Percentiles rank a stretch among this genome's conserved stretches.
Conservation (phyloP, 805 yeast species). For the Wickerhamomyces kurtzmanii region DNA sequence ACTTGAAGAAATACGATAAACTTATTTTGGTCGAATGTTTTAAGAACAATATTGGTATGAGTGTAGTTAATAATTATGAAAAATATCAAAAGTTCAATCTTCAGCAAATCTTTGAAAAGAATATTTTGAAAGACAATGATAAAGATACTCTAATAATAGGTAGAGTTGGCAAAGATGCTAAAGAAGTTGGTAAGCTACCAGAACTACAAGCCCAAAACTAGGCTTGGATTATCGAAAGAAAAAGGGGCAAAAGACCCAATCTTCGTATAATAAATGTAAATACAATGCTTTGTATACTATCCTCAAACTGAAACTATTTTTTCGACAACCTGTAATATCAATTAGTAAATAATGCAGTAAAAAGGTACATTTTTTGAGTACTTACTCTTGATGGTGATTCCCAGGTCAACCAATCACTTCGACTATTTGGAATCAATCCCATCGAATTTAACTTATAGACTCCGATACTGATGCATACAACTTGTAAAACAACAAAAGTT, state of each 20-base stretch:
- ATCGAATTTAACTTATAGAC: slow-evolving; percentile 74
- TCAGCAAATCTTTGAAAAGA: slow-evolving; percentile 62
- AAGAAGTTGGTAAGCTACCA: no score
- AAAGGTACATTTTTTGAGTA: no score
- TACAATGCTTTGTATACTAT: no score
- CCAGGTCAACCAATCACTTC: slow-evolving; percentile 91
- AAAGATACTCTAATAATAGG: neutral
- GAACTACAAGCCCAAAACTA: no score
- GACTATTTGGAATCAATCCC: slow-evolving; percentile 86
- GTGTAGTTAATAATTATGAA: slow-evolving; percentile 64
- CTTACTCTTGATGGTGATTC: slow-evolving; percentile 32
- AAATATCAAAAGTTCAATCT: slow-evolving; percentile 62
- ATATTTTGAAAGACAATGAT: slow-evolving; percentile 10
- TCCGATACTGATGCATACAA: slow-evolving; percentile 62
- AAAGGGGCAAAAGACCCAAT: no score
- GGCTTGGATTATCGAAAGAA: no score
- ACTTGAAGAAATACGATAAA: slow-evolving; percentile 69
- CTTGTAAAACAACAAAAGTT: slow-evolving; percentile 32
- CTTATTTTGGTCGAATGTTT: slow-evolving; percentile 80
- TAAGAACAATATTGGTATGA: slow-evolving; percentile 80
- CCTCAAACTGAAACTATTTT: no score
- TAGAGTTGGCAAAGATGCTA: slow-evolving; percentile 1
- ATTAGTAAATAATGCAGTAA: no score
- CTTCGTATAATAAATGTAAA: no score
- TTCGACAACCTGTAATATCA: no score